Evolutionary conservation across 139 green algal species (phyloP), one percentile per base, ranked within the genome.

Genomic region (Chlorokybus atmophyticus): DNA sequence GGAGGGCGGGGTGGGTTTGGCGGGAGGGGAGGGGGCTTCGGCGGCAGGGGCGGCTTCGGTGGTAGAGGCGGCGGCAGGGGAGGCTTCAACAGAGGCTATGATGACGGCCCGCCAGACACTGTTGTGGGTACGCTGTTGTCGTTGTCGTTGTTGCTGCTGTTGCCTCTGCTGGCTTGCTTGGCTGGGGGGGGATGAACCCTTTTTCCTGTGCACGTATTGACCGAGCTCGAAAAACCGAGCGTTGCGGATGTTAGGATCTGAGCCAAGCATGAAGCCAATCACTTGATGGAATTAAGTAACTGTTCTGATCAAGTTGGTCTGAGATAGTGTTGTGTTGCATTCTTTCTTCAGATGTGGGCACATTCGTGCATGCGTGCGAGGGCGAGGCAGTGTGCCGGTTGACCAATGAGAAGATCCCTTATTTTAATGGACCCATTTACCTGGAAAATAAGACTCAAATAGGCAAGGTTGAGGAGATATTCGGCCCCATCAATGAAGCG

Each of bases 341-440:
- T 29, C 10, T 38, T 23, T 29, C 8, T 14, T 55, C 63, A 71
- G 86, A 94, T 71, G 84, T 87, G 10, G 90, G 92, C 14, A 44
- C 44, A 0, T 98, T 94, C 63, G 35, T 80, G 54, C 92, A 99
- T 55, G 79, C 87, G 7, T 99, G 92, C 73, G 92, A 99, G 63
- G 92, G 92, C 29, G 92, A 99, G 62, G 83, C 84, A 4, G 87
- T 99, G 7, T 85, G 75, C 71, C 96, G 95, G 68, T 71, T 99
- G 17, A 93, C 83, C 6, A 93, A 94, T 35, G 80, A 87, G 19
- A 95, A 95, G 85, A 86, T 95, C 28, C 92, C 92, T 1, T 95
- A 97, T 60, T 99, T 99, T 77, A 99, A 99, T 62, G 92, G 85
- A 0, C 85, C 84, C 30, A 97, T 99, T 29, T 99, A 81, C 59